These are phyloP conservation scores for Abrus pulchellus DNA, from an alignment of 306 rosid species.

Conservation along the genomic window DNA sequence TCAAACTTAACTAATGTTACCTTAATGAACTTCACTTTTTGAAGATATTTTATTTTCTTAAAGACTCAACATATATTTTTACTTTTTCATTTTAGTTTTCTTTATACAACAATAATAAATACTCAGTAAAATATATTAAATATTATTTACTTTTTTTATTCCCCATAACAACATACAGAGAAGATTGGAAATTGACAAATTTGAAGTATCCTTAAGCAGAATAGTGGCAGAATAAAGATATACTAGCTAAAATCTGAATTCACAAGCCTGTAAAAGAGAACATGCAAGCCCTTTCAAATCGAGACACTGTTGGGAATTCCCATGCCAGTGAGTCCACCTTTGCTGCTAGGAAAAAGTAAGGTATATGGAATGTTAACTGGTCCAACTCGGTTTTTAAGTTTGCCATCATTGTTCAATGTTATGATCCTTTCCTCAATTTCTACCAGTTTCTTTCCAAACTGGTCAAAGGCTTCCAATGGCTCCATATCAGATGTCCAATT, in stretches of 20 bases:
- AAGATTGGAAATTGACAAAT: not conserved
- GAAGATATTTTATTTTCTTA: too few relatives aligned
- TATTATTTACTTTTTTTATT: too few relatives aligned
- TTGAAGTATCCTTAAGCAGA: not conserved
- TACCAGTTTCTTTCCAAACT: conserved; percentile 58
- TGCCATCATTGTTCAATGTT: conserved; percentile 59
- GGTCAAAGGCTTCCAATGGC: conserved; percentile 64
- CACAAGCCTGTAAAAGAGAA: not conserved
- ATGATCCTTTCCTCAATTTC: conserved; percentile 63
- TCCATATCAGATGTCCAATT: conserved; percentile 68
- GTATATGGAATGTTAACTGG: conserved; percentile 77
- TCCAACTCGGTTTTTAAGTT: conserved; percentile 69
- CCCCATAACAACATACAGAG: not conserved
- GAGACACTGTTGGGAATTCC: conserved; percentile 93
- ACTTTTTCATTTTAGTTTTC: too few relatives aligned
- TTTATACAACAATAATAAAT: too few relatives aligned
- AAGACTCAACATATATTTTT: too few relatives aligned
- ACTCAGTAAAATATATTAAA: too few relatives aligned
- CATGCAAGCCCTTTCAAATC: conserved; percentile 50
- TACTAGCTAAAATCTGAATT: not conserved
- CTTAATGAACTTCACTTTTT: too few relatives aligned
- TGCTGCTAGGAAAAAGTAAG: conserved; percentile 71
- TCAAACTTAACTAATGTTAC: too few relatives aligned
- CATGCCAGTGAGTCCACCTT: conserved; percentile 71
- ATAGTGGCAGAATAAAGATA: not conserved